Evolutionary conservation across 306 rosid species (phyloP).

Genomic region (Vigna angularis): DNA sequence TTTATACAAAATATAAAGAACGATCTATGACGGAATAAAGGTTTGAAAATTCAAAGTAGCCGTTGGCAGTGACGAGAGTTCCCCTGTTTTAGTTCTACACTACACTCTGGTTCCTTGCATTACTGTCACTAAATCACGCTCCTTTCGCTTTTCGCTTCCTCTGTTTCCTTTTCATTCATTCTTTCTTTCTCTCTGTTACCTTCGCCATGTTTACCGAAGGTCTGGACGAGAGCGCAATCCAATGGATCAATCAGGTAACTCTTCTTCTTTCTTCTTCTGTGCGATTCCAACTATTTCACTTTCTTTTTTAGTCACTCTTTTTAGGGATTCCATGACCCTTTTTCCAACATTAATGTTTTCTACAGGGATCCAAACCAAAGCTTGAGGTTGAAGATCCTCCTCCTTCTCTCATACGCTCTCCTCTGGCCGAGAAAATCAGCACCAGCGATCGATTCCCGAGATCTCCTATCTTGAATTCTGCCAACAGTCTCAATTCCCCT

Average conservation of each 20-base stretch:
- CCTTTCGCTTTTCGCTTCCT: neutral
- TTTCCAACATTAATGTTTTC: neutral
- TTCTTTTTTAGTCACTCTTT: neutral
- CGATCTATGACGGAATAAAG: neutral
- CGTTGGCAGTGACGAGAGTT: neutral
- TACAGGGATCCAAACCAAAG: slow-evolving; percentile 64
- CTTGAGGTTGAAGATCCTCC: slow-evolving; percentile 42
- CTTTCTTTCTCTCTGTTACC: neutral
- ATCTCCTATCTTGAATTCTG: slow-evolving; percentile 58
- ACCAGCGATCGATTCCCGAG: slow-evolving; percentile 52
- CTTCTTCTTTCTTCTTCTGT: neutral
- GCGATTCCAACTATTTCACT: no score
- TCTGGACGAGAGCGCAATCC: slow-evolving; percentile 84
- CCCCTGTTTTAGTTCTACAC: neutral
- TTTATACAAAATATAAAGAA: neutral
- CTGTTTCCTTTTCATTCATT: neutral
- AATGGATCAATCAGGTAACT: slow-evolving; percentile 87
- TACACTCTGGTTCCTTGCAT: neutral
- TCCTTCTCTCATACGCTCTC: slow-evolving; percentile 54
- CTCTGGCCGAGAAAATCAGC: slow-evolving; percentile 58
- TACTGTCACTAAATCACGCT: no score
- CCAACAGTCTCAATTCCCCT: slow-evolving; percentile 53
- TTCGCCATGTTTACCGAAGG: slow-evolving; percentile 86
- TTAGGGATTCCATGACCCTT: neutral
- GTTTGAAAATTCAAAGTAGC: slow-evolving; percentile 15